Conservation (phyloP, 2,329 filamentous ascomycete species). For the Colletotrichum brevisporum region DNA sequence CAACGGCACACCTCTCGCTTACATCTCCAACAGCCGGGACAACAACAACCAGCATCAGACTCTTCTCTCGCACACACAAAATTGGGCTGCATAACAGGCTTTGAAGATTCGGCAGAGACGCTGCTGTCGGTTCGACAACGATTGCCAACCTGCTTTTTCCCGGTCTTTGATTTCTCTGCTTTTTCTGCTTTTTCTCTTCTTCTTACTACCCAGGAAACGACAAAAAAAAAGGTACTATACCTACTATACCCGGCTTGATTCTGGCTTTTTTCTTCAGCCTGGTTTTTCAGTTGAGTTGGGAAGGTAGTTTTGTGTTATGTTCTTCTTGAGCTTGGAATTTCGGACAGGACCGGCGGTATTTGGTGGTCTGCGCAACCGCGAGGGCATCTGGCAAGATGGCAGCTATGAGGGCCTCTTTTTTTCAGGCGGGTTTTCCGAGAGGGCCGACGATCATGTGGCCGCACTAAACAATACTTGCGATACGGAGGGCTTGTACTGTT, state of each 20-base stretch:
- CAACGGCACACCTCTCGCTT: too few species aligned
- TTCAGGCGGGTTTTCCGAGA: not conserved
- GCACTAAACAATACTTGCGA: not conserved
- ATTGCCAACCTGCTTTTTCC: not conserved
- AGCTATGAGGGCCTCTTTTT: slow-evolving; percentile 1
- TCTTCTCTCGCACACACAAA: not conserved
- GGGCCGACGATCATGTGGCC: not conserved
- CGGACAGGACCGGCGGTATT: too few species aligned
- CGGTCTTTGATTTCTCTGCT: not conserved
- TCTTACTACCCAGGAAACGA: too few species aligned
- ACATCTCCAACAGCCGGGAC: too few species aligned
- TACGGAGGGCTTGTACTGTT: not conserved
- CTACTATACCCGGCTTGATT: not conserved
- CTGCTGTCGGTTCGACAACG: not conserved
- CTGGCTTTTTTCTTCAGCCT: not conserved
- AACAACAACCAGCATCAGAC: not conserved
- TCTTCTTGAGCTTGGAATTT: not conserved
- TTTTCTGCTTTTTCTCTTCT: not conserved
- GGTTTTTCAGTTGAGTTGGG: not conserved
- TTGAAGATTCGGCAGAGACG: not conserved
- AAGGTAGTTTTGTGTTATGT: not conserved
- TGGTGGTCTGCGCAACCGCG: not conserved
- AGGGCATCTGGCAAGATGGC: not conserved
- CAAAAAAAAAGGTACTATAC: too few species aligned
- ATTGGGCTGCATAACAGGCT: not conserved